phyloP scores from a whole-genome alignment of 805 yeast genomes.

The Aciculoconidium aculeatum region DNA sequence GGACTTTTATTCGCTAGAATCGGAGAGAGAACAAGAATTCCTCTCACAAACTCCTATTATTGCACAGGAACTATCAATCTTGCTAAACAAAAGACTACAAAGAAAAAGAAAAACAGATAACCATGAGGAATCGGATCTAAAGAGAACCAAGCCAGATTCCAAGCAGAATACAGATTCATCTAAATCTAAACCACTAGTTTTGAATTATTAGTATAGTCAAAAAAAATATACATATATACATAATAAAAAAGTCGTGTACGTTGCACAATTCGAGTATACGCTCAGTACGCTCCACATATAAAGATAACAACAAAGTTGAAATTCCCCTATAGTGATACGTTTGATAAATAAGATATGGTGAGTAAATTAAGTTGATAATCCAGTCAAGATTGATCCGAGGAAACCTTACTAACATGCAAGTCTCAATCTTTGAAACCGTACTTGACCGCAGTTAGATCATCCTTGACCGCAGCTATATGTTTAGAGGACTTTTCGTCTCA shows the following conservation, averaged over 20 bases:
- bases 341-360: too few relatives aligned
- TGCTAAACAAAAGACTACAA: constrained; percentile 2
- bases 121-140: constrained; percentile 3
- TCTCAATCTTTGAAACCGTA: constrained; percentile 97
- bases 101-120: constrained; percentile 6
- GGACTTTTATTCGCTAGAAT: too few relatives aligned
- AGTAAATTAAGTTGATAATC: too few relatives aligned
- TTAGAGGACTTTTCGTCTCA: constrained; percentile 93
- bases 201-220: constrained; percentile 4
- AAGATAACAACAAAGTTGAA: too few relatives aligned
- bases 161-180: background rate
- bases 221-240: background rate
- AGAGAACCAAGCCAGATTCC: constrained; percentile 5
- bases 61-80: constrained; percentile 1
- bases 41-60: too few relatives aligned
- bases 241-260: constrained; percentile 1
- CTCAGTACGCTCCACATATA: background rate
- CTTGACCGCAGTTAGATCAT: constrained; percentile 85
- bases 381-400: background rate
- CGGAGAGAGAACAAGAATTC: too few relatives aligned
- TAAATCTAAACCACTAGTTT: constrained; percentile 4
- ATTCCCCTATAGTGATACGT: too few relatives aligned
- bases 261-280: constrained; percentile 1
- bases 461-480: constrained; percentile 89
- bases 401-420: constrained; percentile 34